phyloP scores from a whole-genome alignment of 225 moss, liverwort and hornwort species.

The Asterella californica region DNA sequence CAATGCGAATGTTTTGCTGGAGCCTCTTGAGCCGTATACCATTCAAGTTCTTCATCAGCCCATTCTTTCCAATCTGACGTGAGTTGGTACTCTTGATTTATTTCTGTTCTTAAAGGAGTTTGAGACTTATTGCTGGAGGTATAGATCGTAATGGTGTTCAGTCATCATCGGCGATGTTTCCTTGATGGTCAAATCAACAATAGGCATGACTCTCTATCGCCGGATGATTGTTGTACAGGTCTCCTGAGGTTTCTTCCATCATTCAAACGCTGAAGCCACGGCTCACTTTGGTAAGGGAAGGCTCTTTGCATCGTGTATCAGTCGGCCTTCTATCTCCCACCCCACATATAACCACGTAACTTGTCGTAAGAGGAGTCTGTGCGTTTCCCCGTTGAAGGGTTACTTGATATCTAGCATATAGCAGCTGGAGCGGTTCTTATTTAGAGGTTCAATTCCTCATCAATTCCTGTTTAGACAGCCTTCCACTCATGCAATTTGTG shows the following conservation, averaged over 20 bases:
- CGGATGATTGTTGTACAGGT: constrained; percentile 32
- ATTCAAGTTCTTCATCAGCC: constrained; percentile 77
- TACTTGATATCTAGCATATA: no score
- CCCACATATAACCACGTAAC: no score
- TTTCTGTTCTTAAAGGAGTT: neutral
- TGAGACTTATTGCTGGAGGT: neutral
- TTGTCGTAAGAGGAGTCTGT: no score
- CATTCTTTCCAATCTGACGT: constrained; percentile 57
- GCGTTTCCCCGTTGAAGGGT: no score
- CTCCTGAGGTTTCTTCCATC: constrained; percentile 57
- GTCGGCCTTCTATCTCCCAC: no score
- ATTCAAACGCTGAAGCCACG: constrained; percentile 63
- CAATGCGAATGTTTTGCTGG: constrained; percentile 53
- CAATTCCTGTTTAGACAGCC: no score
- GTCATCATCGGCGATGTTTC: neutral
- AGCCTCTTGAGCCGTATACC: constrained; percentile 69
- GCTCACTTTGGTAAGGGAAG: constrained; percentile 34
- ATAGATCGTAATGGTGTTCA: neutral
- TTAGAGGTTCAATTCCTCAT: no score
- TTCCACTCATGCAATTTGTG: no score
- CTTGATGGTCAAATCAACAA: neutral
- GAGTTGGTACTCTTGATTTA: neutral
- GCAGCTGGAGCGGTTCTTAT: no score
- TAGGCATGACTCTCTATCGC: neutral
- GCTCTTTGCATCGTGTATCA: neutral